Conservation (phyloP, 176 grass and related monocot genomes). For the Oryza brachyantha region DNA sequence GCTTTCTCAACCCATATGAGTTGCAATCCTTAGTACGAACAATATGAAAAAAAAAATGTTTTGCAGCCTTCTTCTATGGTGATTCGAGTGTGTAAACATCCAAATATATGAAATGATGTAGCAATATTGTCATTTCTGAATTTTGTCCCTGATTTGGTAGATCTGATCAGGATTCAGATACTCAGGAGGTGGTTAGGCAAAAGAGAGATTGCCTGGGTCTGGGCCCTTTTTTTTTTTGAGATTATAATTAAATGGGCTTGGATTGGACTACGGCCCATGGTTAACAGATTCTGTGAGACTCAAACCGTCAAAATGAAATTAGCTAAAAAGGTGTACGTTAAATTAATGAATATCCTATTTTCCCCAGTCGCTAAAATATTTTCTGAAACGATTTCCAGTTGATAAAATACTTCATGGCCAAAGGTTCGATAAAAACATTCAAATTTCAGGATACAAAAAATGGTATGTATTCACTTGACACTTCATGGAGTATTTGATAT, state of each 20-base stretch:
- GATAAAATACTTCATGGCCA: too few species aligned
- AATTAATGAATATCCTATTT: too few species aligned
- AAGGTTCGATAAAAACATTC: too few species aligned
- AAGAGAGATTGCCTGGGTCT: not conserved
- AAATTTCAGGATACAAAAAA: not conserved
- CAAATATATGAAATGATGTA: not conserved
- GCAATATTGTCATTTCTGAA: not conserved
- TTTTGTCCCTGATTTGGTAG: not conserved
- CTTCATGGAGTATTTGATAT: not conserved
- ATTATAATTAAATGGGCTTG: not conserved
- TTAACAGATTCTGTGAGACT: not conserved
- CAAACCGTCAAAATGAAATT: too few species aligned
- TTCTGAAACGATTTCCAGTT: too few species aligned
- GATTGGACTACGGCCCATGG: not conserved
- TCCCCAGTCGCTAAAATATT: too few species aligned
- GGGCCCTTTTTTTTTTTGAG: not conserved
- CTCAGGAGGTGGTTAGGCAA: not conserved
- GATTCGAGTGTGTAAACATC: not conserved
- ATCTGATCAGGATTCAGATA: not conserved
- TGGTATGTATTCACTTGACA: not conserved
- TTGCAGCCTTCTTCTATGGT: not conserved
- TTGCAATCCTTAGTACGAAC: too few species aligned
- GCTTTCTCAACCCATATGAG: too few species aligned
- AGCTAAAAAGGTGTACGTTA: too few species aligned
- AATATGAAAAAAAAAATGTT: too few species aligned